phyloP scores from a whole-genome alignment of 2,329 filamentous ascomycete genomes.

The Ceratocystis colombiana region DNA sequence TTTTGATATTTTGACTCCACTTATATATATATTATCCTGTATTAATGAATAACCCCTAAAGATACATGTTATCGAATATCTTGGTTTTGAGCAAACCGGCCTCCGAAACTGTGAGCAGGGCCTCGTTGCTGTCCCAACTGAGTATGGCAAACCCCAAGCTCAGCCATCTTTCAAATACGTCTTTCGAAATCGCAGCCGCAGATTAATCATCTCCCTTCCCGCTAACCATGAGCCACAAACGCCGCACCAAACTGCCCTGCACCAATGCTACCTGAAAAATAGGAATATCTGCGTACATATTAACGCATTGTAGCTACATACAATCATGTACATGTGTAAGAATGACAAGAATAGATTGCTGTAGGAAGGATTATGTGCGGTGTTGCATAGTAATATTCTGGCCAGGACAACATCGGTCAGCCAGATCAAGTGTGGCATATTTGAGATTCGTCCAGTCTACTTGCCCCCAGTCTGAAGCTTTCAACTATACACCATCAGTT shows the following conservation, averaged over 20 bases:
- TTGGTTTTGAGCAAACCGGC: not conserved
- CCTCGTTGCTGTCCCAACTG: not conserved
- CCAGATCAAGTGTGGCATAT: slow-evolving; percentile 8
- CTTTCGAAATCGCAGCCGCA: too few relatives aligned
- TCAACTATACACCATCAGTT: slow-evolving; percentile 1
- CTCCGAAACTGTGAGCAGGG: not conserved
- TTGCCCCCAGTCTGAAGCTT: slow-evolving; percentile 4
- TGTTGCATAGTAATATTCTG: slow-evolving; percentile 20
- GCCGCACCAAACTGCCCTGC: not conserved
- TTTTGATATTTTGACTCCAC: too few relatives aligned
- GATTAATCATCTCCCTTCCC: not conserved
- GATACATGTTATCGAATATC: not conserved
- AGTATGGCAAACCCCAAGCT: not conserved
- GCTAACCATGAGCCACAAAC: not conserved
- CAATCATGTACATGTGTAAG: slow-evolving; percentile 2
- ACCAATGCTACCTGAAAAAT: not conserved
- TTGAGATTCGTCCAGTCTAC: slow-evolving; percentile 9
- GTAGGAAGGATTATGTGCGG: slow-evolving; percentile 22
- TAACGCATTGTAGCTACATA: slow-evolving; percentile 1
- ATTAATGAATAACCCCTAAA: slow-evolving; percentile 2
- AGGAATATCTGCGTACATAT: slow-evolving; percentile 6
- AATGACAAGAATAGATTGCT: slow-evolving; percentile 8
- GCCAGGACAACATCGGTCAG: slow-evolving; percentile 1
- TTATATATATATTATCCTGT: not conserved
- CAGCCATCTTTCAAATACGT: not conserved